Base-by-base conservation (phyloP, 2,329 filamentous ascomycete genomes). In the Beauveria asiatica region DNA sequence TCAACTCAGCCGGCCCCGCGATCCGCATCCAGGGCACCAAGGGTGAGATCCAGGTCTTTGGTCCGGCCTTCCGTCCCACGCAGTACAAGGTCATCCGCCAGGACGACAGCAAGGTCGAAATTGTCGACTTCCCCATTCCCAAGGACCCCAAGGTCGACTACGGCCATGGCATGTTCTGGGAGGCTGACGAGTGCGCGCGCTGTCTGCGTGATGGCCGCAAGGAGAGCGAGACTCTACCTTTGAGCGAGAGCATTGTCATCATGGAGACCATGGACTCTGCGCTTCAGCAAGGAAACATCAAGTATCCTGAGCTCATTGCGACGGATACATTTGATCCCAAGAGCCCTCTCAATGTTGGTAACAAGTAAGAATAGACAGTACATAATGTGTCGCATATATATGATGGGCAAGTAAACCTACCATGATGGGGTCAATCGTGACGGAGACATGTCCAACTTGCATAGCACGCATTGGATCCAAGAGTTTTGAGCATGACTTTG, bases 111-210 rank as follows among this genome's bases (percentile, higher is more conserved):
- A 74, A 76, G 46, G 70, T 78, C 30, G 79, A 83, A 66, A 72
- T 78, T 13, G 75, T 84, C 55, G 76, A 82, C 65, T 81, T 76
- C 68, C 79, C 80, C 13, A 78, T 83, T 48, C 82, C 82, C 45
- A 69, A 70, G 59, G 81, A 84, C 66, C 66, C 73, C 25, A 75
- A 74, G 64, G 74, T 78, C 37, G 69, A 74, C 64, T 80, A 76
- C 75, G 90, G 90, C 11, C 87, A 90, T 64, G 91, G 90, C 54
- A 94, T 95, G 89, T 94, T 90, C 75, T 93, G 87, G 87, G 88
- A 92, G 72, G 90, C 90, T 1, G 89, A 92, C 70, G 89, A 91
- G 76, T 87, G 84, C 64, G 89, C 87, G 30, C 80, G 86, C 50
- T 90, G 88, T 65, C 70, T 96, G 61, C 79, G 87, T 48, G 90